These are phyloP conservation scores for Suillus subaureus DNA, from an alignment of 768 basidiomycete genomes.

Conservation along the genomic window DNA sequence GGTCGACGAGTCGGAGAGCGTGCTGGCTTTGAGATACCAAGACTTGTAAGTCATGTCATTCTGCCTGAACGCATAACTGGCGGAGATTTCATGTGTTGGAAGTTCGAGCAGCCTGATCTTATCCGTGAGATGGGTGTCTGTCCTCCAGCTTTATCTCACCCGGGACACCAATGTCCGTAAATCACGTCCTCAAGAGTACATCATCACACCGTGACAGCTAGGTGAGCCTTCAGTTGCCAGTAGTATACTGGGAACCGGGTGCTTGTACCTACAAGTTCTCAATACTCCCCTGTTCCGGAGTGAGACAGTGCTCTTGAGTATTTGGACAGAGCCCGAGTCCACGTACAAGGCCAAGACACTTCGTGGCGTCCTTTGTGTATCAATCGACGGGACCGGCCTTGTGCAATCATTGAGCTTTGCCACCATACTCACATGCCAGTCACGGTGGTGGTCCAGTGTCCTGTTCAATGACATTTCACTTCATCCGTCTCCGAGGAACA, in stretches of 20 bases:
- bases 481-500: not conserved
- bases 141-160: not conserved
- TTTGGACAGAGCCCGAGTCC: not conserved
- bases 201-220: too few species aligned
- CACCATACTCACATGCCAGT: not conserved
- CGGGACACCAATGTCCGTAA: not conserved
- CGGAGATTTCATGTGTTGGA: not conserved
- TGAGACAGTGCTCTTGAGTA: constrained; percentile 1
- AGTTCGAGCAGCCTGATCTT: not conserved
- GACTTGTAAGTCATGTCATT: not conserved
- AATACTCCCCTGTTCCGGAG: not conserved
- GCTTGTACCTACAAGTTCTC: not conserved
- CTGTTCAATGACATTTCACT: not conserved
- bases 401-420: not conserved
- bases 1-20: not conserved
- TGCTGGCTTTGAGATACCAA: not conserved
- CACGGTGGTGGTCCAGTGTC: not conserved
- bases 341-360: not conserved
- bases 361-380: not conserved
- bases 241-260: not conserved
- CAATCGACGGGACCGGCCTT: not conserved
- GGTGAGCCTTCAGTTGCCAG: not conserved
- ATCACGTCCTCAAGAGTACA: not conserved
- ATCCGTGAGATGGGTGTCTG: not conserved
- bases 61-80: not conserved